Conservation (phyloP, 495 filamentous ascomycete genomes). For the Polyplosphaeria fusca region DNA sequence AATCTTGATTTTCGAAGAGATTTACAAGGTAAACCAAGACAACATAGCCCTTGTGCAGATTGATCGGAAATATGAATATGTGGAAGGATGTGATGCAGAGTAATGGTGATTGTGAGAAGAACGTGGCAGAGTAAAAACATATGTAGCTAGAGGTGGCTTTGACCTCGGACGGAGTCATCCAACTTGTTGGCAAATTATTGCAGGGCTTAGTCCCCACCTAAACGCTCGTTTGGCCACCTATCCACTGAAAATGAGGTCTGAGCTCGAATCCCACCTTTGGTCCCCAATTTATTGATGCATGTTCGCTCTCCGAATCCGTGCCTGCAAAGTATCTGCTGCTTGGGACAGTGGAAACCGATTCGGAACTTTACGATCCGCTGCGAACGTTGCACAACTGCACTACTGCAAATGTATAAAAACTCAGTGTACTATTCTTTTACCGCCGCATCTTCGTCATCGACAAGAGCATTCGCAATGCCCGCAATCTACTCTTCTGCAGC, state of each 20-base stretch:
- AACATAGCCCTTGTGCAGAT: too few species aligned
- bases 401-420: not conserved
- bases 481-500: not conserved
- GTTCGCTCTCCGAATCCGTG: not conserved
- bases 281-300: not conserved
- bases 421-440: conserved; percentile 8
- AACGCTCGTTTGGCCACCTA: not conserved
- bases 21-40: too few species aligned
- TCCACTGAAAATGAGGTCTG: not conserved
- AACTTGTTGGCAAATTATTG: not conserved
- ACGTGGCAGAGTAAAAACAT: too few species aligned
- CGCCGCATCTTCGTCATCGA: conserved; percentile 4
- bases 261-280: not conserved
- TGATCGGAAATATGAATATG: too few species aligned
- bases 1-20: too few species aligned
- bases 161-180: too few species aligned
- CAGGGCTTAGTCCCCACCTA: not conserved
- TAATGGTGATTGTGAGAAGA: too few species aligned
- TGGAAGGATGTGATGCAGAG: too few species aligned
- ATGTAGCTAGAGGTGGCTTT: too few species aligned
- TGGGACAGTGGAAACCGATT: not conserved
- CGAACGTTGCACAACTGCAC: not conserved
- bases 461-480: not conserved
- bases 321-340: not conserved
- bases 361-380: not conserved